A percentile compares a stretch with the other conserved stretches of the same genome.
phyloP scores from a whole-genome alignment of 1,284 basidiomycete genomes.

The Gomphus bonarii region DNA sequence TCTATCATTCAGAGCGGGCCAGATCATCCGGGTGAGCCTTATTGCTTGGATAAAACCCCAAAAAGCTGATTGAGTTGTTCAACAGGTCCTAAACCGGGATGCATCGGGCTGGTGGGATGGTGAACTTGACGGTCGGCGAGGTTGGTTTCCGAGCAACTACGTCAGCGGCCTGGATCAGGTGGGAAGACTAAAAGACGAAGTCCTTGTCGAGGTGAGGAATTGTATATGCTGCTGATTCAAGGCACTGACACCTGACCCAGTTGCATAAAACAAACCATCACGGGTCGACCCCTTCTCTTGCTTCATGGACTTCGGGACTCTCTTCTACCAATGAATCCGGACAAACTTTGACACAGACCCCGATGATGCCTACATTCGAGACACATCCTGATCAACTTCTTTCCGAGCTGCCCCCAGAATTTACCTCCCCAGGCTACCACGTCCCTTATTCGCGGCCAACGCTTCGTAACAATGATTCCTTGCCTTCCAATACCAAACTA shows the following conservation, averaged over 20 bases:
- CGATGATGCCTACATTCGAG: background rate
- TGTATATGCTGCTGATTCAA: background rate
- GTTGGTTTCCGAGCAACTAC: constrained; percentile 99
- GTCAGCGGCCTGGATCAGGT: constrained; percentile 32
- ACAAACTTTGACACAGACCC: background rate
- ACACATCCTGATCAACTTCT: background rate
- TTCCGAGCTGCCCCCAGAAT: background rate
- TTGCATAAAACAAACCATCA: background rate
- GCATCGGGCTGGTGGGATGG: constrained; percentile 98
- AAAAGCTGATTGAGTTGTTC: background rate
- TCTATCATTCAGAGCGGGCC: constrained; percentile 80
- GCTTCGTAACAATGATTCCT: background rate
- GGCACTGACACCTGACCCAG: background rate
- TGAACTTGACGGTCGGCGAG: constrained; percentile 74
- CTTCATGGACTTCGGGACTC: constrained; percentile 7
- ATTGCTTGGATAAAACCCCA: background rate
- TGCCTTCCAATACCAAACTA: background rate
- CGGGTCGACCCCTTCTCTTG: constrained; percentile 4
- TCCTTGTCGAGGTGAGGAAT: constrained; percentile 8
- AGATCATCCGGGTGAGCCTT: constrained; percentile 58
- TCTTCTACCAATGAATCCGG: background rate
- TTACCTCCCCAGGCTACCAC: background rate
- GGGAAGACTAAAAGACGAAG: constrained; percentile 10
- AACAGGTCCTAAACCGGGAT: constrained; percentile 70
- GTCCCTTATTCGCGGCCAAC: background rate